These are phyloP conservation scores for Dactylellina haptotyla DNA, from an alignment of 2,329 filamentous ascomycete genomes.

Conservation along the genomic window DNA sequence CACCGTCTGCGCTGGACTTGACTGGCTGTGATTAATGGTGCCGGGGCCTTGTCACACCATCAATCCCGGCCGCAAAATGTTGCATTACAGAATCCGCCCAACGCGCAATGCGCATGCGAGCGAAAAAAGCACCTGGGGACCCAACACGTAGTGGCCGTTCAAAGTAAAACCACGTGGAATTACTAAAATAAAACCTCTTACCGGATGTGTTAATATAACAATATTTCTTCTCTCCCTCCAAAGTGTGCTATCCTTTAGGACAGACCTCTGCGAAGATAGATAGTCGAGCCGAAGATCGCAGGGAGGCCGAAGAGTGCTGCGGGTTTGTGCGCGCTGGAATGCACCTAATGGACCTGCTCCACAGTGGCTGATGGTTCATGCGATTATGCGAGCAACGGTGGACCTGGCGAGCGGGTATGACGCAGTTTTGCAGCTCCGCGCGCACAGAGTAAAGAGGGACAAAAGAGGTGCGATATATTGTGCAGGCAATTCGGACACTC, in stretches of 20 bases:
- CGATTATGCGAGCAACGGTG: constrained; percentile 38
- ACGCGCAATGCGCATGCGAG: constrained; percentile 10
- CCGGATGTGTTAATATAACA: constrained; percentile 14
- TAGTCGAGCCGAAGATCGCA: constrained; percentile 25
- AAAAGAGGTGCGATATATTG: constrained; percentile 9
- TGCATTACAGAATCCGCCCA: background rate
- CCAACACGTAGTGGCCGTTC: no score
- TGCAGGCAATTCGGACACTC: background rate
- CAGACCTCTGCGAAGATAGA: constrained; percentile 21
- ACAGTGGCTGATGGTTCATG: constrained; percentile 39
- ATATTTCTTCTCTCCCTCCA: constrained; percentile 18
- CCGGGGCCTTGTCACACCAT: no score
- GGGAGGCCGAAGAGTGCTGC: background rate
- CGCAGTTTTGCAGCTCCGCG: constrained; percentile 25
- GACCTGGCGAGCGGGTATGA: constrained; percentile 33
- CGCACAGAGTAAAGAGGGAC: no score
- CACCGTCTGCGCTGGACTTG: no score
- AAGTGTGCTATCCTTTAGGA: constrained; percentile 22
- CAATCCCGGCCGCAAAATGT: background rate
- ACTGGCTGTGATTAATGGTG: no score
- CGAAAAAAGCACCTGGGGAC: background rate
- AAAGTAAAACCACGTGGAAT: constrained; percentile 17
- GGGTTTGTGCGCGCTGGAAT: constrained; percentile 13
- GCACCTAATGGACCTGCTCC: constrained; percentile 21
- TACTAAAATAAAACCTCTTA: constrained; percentile 45